phyloP scores from a whole-genome alignment of 1,284 basidiomycete genomes.

The Laetiporus sulphureus region DNA sequence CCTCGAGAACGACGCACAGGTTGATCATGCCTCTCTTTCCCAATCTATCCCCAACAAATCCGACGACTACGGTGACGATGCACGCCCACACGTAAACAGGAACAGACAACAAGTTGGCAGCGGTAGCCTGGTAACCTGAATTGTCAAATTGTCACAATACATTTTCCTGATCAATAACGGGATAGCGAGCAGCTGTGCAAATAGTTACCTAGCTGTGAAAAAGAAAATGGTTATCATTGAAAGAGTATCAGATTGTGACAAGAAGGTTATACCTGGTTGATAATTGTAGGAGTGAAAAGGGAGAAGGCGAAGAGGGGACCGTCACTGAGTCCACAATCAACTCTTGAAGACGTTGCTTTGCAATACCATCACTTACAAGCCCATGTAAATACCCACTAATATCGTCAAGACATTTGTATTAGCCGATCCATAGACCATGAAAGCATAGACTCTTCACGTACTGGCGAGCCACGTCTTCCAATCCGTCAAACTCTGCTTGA shows the following conservation, averaged over 20 bases:
- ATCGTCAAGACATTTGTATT: not conserved
- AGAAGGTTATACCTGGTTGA: conserved; percentile 32
- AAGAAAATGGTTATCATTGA: too few species aligned
- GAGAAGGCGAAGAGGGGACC: conserved; percentile 49
- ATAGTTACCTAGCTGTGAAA: conserved; percentile 5
- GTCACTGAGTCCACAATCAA: conserved; percentile 24
- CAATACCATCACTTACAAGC: conserved; percentile 26
- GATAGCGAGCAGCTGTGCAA: not conserved
- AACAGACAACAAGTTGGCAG: conserved; percentile 47
- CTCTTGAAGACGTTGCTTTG: conserved; percentile 2
- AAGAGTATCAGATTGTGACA: too few species aligned
- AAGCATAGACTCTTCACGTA: too few species aligned
- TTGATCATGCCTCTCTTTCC: conserved; percentile 42
- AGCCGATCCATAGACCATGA: not conserved
- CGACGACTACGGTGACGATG: conserved; percentile 40
- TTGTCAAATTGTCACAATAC: not conserved
- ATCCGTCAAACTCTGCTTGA: conserved; percentile 42
- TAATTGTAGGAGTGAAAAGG: conserved; percentile 49
- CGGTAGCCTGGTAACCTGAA: conserved; percentile 39
- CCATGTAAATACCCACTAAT: conserved; percentile 42
- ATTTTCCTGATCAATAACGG: not conserved
- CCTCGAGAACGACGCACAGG: conserved; percentile 27
- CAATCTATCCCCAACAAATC: conserved; percentile 40
- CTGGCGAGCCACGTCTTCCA: conserved; percentile 48
- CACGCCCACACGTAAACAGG: conserved; percentile 46